phyloP scores from a whole-genome alignment of 2,329 filamentous ascomycete genomes.

The Penicillium sp. region DNA sequence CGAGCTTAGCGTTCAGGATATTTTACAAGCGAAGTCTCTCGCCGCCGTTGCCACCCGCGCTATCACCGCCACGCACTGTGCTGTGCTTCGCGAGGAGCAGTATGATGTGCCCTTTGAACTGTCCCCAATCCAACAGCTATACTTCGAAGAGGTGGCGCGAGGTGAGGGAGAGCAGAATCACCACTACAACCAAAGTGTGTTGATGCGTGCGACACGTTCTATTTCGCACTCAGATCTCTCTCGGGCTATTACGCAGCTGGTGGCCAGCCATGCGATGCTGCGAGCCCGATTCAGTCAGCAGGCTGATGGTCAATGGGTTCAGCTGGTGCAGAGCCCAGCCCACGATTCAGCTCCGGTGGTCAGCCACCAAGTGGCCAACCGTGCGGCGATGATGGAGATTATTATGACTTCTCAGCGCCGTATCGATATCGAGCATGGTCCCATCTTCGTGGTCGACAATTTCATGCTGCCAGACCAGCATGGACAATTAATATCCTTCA shows the following conservation, averaged over 20 bases:
- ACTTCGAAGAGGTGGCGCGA: not conserved
- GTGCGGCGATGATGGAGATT: not conserved
- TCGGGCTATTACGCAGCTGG: not conserved
- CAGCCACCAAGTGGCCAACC: not conserved
- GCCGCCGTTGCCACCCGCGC: not conserved
- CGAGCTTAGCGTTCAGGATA: constrained; percentile 15
- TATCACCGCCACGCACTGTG: not conserved
- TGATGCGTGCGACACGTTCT: not conserved
- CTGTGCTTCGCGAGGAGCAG: not conserved
- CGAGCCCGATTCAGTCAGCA: not conserved
- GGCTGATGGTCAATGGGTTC: not conserved
- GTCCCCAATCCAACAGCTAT: constrained; percentile 3
- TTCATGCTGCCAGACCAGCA: not conserved
- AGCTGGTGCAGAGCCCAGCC: not conserved
- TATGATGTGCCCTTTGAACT: not conserved
- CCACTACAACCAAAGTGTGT: constrained; percentile 4
- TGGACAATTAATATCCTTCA: not conserved
- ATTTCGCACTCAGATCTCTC: not conserved
- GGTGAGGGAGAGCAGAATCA: not conserved
- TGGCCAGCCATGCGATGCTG: not conserved
- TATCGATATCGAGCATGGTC: constrained; percentile 1
- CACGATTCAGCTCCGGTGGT: not conserved
- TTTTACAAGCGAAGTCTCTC: constrained; percentile 9
- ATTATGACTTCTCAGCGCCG: not conserved
- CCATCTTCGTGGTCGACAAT: not conserved